These are phyloP conservation scores for Myxozyma sirexii DNA, from an alignment of 805 yeast species.

Conservation along the genomic window DNA sequence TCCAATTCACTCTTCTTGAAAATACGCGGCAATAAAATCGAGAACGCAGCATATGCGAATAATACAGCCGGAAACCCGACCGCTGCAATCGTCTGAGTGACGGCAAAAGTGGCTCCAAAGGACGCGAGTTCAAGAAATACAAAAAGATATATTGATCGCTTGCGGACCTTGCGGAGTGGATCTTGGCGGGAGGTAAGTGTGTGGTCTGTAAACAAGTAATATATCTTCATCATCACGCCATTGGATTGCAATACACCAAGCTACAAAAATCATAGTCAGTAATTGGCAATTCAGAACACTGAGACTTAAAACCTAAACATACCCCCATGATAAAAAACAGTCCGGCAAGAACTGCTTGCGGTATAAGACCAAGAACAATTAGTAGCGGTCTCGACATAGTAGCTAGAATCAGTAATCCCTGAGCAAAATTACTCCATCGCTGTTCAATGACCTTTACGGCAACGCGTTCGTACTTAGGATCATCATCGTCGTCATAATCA, in stretches of 20 bases:
- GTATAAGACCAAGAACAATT: slow-evolving; percentile 77
- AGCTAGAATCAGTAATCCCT: slow-evolving; percentile 80
- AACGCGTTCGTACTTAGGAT: neutral
- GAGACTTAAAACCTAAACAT: no score
- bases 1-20: slow-evolving; percentile 65
- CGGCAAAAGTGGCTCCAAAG: slow-evolving; percentile 78
- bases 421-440: slow-evolving; percentile 78
- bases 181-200: slow-evolving; percentile 44
- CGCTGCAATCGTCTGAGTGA: slow-evolving; percentile 85
- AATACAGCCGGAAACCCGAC: slow-evolving; percentile 88
- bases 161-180: slow-evolving; percentile 43
- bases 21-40: slow-evolving; percentile 61
- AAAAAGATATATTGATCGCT: slow-evolving; percentile 53
- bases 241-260: slow-evolving; percentile 66
- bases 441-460: slow-evolving; percentile 75
- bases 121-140: slow-evolving; percentile 63
- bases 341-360: slow-evolving; percentile 92
- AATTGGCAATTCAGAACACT: no score
- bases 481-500: neutral
- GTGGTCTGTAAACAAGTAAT: slow-evolving; percentile 46
- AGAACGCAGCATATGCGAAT: slow-evolving; percentile 43
- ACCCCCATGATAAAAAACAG: slow-evolving; percentile 92
- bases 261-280: neutral
- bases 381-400: slow-evolving; percentile 89
- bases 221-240: slow-evolving; percentile 61